A percentile compares a stretch with the other conserved stretches of the same genome.
Conservation (phyloP, 2,329 filamentous ascomycete genomes). For the Tolypocladium tundrense region DNA sequence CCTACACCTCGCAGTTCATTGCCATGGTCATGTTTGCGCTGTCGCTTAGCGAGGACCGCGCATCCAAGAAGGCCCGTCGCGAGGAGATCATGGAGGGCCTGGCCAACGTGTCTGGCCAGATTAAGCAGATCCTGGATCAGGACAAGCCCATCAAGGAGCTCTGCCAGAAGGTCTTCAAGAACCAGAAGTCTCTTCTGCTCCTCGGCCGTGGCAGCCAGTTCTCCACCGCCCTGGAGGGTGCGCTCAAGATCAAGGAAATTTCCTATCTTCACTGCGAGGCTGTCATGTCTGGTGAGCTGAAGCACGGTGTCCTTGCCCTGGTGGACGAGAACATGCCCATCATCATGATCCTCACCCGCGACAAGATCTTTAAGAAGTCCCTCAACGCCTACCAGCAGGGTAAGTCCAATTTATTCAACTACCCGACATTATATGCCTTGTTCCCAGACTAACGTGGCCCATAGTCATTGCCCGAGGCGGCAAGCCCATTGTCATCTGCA, state of each 20-base stretch:
- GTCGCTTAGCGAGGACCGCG: conserved; percentile 90
- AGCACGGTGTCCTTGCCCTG: conserved; percentile 94
- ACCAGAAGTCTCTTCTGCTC: conserved; percentile 92
- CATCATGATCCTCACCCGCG: conserved; percentile 98
- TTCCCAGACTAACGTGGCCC: conserved; percentile 8
- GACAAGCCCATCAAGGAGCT: conserved; percentile 92
- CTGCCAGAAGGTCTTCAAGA: conserved; percentile 85
- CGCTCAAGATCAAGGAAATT: conserved; percentile 99
- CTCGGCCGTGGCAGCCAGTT: conserved; percentile 93
- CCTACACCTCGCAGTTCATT: conserved; percentile 98
- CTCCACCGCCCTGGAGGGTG: conserved; percentile 92
- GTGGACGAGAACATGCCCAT: conserved; percentile 98
- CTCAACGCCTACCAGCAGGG: conserved; percentile 98
- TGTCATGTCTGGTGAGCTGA: conserved; percentile 99
- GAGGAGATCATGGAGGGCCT: conserved; percentile 96
- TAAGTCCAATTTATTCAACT: conserved; percentile 28
- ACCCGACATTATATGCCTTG: background rate
- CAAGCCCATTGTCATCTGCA: conserved; percentile 98
- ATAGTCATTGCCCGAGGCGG: conserved; percentile 88
- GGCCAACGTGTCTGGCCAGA: conserved; percentile 76
- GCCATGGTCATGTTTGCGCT: conserved; percentile 99
- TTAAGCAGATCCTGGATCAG: conserved; percentile 82
- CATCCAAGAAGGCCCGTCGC: conserved; percentile 83
- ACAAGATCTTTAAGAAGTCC: conserved; percentile 96
- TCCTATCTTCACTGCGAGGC: conserved; percentile 99